Evolutionary conservation across 495 filamentous ascomycete genomes (phyloP).

Genomic region (Tuber borchii): DNA sequence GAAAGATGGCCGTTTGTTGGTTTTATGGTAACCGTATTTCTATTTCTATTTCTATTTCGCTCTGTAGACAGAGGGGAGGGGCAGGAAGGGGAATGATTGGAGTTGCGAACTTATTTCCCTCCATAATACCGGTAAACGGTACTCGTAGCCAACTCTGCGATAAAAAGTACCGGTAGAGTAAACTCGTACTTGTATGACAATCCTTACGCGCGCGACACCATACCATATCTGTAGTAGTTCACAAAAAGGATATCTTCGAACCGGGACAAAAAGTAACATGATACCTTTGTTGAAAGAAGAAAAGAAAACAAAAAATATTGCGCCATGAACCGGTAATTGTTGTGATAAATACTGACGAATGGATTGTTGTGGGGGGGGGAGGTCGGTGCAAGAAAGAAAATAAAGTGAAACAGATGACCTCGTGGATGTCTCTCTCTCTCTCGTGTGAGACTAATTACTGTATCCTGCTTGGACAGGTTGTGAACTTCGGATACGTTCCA

Average conservation of each 20-base stretch:
- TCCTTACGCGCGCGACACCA: not conserved
- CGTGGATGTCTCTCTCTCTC: not conserved
- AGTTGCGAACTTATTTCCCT: not conserved
- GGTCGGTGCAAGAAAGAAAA: not conserved
- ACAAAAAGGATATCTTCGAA: not conserved
- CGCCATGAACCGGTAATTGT: not conserved
- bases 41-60: not conserved
- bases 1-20: not conserved
- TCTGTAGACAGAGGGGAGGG: not conserved
- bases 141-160: not conserved
- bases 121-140: no score
- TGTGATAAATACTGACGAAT: not conserved
- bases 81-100: not conserved
- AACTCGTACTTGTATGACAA: not conserved
- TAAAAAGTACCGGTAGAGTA: not conserved
- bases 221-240: not conserved
- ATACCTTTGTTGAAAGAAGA: not conserved
- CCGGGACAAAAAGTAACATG: not conserved
- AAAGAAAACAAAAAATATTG: not conserved
- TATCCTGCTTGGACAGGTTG: not conserved
- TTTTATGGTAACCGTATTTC: not conserved
- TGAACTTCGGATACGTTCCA: slow-evolving; percentile 1
- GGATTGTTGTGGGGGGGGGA: not conserved
- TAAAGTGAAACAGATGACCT: not conserved
- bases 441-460: not conserved